Conservation (phyloP, 2,329 filamentous ascomycete species). For the Hyphodiscus sp. region DNA sequence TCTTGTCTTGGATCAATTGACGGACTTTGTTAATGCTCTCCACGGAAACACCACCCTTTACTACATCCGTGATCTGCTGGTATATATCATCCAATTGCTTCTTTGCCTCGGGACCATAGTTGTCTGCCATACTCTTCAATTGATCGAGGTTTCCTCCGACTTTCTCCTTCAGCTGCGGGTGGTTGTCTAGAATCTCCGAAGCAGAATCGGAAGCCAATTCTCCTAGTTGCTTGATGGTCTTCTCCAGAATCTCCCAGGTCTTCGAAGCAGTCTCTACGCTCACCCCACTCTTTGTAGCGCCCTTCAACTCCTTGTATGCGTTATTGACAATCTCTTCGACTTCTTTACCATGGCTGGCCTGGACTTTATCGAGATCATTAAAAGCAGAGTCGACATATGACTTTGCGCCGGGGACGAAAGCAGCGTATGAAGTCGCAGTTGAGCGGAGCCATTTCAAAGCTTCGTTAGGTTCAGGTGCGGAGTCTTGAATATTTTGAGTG, state of each 20-base stretch:
- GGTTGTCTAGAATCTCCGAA: conserved; percentile 62
- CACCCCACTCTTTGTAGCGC: conserved; percentile 51
- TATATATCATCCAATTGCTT: conserved; percentile 69
- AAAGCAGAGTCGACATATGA: conserved; percentile 64
- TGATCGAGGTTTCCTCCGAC: conserved; percentile 62
- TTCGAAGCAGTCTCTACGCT: conserved; percentile 56
- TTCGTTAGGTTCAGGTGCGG: conserved; percentile 59
- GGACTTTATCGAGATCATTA: conserved; percentile 62
- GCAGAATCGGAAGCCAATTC: conserved; percentile 57
- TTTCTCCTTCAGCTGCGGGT: conserved; percentile 67
- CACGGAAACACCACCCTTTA: conserved; percentile 53
- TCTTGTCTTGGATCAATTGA: conserved; percentile 63
- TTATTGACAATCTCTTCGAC: conserved; percentile 62
- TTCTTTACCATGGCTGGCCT: conserved; percentile 61
- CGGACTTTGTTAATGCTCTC: conserved; percentile 49
- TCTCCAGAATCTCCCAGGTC: conserved; percentile 56
- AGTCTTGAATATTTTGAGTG: conserved; percentile 52
- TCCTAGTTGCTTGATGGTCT: conserved; percentile 52
- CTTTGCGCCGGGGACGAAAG: conserved; percentile 64
- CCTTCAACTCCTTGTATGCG: conserved; percentile 61
- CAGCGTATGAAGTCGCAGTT: conserved; percentile 61
- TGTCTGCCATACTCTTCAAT: conserved; percentile 61
- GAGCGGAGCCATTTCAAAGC: conserved; percentile 59
- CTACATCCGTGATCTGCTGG: conserved; percentile 56
- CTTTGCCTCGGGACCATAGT: conserved; percentile 70